These are phyloP conservation scores for Serendipita sp. DNA, from an alignment of 768 basidiomycete species.

Conservation along the genomic window DNA sequence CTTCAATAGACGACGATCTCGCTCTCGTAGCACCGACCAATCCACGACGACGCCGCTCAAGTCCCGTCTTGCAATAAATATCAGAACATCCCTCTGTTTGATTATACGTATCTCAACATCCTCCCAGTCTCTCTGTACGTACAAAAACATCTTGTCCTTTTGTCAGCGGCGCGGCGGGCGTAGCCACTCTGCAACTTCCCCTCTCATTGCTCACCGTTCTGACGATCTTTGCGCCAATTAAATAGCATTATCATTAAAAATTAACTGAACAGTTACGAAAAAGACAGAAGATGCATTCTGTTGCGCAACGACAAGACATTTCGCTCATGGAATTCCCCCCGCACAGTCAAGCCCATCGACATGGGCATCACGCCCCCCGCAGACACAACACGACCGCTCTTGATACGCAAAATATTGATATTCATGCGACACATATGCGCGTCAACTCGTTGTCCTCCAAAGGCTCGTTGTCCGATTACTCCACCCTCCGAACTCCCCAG, in stretches of 20 bases:
- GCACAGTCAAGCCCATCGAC: neutral
- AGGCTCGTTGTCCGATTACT: constrained; percentile 2
- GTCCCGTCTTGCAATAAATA: too few relatives aligned
- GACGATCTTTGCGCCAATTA: too few relatives aligned
- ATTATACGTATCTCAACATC: neutral
- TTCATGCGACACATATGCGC: neutral
- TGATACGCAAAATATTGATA: constrained; percentile 7
- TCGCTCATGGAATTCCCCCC: constrained; percentile 3
- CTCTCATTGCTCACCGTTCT: too few relatives aligned
- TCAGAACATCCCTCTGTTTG: neutral
- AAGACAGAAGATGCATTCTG: neutral
- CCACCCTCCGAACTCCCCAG: constrained; percentile 1
- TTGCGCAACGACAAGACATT: constrained; percentile 6
- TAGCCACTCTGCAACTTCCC: neutral
- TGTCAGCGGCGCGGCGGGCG: neutral
- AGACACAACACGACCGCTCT: constrained; percentile 2
- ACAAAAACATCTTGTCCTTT: neutral
- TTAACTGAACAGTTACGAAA: neutral
- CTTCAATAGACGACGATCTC: too few relatives aligned
- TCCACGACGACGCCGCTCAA: too few relatives aligned
- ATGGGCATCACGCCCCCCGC: constrained; percentile 3
- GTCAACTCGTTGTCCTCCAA: constrained; percentile 2
- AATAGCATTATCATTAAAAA: too few relatives aligned
- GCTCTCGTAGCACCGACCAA: too few relatives aligned
- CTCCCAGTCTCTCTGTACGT: neutral